A percentile compares a stretch with the other conserved stretches of the same genome.
These are phyloP conservation scores for Inosperma sp. DNA, from an alignment of 768 basidiomycete species.

Conservation along the genomic window DNA sequence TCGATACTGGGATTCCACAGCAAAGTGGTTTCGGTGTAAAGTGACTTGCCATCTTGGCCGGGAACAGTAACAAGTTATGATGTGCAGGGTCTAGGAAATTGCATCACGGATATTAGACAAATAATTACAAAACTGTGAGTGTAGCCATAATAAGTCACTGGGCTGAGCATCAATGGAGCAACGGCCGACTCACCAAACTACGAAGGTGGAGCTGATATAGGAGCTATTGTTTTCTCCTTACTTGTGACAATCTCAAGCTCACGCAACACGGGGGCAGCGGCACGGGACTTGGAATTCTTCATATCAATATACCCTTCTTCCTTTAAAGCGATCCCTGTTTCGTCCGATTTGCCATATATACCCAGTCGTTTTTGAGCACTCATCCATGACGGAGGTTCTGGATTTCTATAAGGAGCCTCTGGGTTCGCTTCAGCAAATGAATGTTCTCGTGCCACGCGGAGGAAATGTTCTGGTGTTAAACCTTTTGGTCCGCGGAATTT, in stretches of 20 bases:
- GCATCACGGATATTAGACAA: too few relatives aligned
- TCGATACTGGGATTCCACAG: too few relatives aligned
- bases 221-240: constrained; percentile 1
- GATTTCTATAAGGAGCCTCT: constrained; percentile 22
- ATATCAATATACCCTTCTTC: not conserved
- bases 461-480: constrained; percentile 41
- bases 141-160: too few relatives aligned
- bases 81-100: too few relatives aligned
- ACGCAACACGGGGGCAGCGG: not conserved
- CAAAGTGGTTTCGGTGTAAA: too few relatives aligned
- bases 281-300: not conserved
- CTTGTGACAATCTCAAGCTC: constrained; percentile 9
- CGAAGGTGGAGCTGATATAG: not conserved
- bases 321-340: constrained; percentile 2
- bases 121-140: too few relatives aligned
- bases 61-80: too few relatives aligned
- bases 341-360: not conserved
- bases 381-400: constrained; percentile 11
- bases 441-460: constrained; percentile 36
- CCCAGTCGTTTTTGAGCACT: constrained; percentile 10
- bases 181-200: not conserved
- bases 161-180: not conserved
- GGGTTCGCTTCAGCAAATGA: constrained; percentile 17
- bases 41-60: too few relatives aligned
- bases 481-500: constrained; percentile 37